phyloP scores from a whole-genome alignment of 2,329 filamentous ascomycete species.

The Pseudogymnoascus sp. region DNA sequence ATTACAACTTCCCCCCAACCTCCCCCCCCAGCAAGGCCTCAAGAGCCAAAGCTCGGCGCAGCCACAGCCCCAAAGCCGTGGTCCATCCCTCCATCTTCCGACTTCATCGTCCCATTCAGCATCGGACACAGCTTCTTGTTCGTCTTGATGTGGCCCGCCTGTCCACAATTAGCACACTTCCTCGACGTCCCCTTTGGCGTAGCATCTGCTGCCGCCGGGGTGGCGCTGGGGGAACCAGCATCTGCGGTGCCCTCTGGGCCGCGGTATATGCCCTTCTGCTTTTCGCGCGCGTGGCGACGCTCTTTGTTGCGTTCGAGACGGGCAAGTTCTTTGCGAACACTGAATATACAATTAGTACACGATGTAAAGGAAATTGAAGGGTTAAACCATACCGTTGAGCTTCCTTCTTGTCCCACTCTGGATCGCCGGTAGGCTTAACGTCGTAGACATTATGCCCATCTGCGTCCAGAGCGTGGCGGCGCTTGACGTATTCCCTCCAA shows the following conservation, averaged over 20 bases:
- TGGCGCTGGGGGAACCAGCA: conserved; percentile 36
- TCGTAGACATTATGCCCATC: conserved; percentile 44
- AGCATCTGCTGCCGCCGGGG: conserved; percentile 42
- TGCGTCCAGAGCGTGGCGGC: conserved; percentile 42
- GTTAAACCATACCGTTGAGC: conserved; percentile 43
- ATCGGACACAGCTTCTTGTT: conserved; percentile 95
- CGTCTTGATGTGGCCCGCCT: conserved; percentile 96
- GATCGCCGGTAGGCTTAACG: conserved; percentile 57
- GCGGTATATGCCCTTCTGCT: conserved; percentile 60
- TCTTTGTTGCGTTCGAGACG: conserved; percentile 89
- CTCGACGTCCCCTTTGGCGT: conserved; percentile 61
- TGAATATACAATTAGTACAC: conserved; percentile 31
- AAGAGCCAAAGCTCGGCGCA: conserved; percentile 16
- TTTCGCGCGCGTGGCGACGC: conserved; percentile 80
- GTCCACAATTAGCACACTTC: conserved; percentile 96
- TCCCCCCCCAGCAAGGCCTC: neutral
- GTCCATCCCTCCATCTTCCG: conserved; percentile 47
- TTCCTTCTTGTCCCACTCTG: conserved; percentile 57
- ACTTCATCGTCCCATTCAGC: conserved; percentile 74
- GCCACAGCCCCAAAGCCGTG: conserved; percentile 48
- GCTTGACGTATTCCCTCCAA: conserved; percentile 80
- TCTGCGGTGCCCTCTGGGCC: conserved; percentile 21
- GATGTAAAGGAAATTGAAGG: conserved; percentile 5
- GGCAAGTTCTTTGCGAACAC: conserved; percentile 66
- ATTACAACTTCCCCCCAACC: neutral